These are phyloP conservation scores for Physcomitrellopsis africana DNA, from an alignment of 225 moss, liverwort and hornwort species.

Conservation along the genomic window DNA sequence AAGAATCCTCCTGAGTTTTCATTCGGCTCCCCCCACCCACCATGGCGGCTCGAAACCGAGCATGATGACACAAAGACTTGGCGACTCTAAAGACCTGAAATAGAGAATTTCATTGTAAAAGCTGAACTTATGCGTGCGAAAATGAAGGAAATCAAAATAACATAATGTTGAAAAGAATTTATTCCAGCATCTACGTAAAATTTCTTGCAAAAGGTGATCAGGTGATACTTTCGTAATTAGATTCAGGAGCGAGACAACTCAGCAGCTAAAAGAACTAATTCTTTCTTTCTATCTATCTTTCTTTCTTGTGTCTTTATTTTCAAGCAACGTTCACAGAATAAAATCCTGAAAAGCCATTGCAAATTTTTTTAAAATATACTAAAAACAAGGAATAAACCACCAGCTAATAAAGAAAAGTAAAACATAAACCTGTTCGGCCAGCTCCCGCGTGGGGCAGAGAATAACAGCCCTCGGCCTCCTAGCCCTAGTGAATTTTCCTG, in stretches of 20 bases:
- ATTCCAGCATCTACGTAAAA: background rate
- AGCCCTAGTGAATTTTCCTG: slow-evolving; percentile 77
- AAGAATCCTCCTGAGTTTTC: slow-evolving; percentile 88
- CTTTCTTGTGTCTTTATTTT: slow-evolving; percentile 6
- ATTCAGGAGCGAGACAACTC: slow-evolving; percentile 8
- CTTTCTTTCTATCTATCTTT: background rate
- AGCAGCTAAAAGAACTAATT: background rate
- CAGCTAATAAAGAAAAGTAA: background rate
- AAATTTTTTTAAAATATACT: background rate
- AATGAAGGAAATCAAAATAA: background rate
- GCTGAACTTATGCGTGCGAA: background rate
- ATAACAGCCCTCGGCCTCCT: slow-evolving; percentile 88
- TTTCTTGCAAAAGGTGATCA: slow-evolving; percentile 14
- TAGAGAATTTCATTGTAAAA: background rate
- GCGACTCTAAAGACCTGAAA: slow-evolving; percentile 91
- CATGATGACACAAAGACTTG: slow-evolving; percentile 95
- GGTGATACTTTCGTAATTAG: background rate
- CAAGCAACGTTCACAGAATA: no score
- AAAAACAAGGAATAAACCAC: no score
- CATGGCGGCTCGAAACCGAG: slow-evolving; percentile 96
- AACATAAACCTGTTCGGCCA: slow-evolving; percentile 84
- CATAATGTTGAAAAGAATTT: background rate
- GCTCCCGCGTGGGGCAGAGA: slow-evolving; percentile 97
- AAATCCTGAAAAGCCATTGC: no score
- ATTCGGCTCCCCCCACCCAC: slow-evolving; percentile 94